These are phyloP conservation scores for Microascus cirrosus DNA, from an alignment of 2,329 filamentous ascomycete genomes.

Conservation along the genomic window DNA sequence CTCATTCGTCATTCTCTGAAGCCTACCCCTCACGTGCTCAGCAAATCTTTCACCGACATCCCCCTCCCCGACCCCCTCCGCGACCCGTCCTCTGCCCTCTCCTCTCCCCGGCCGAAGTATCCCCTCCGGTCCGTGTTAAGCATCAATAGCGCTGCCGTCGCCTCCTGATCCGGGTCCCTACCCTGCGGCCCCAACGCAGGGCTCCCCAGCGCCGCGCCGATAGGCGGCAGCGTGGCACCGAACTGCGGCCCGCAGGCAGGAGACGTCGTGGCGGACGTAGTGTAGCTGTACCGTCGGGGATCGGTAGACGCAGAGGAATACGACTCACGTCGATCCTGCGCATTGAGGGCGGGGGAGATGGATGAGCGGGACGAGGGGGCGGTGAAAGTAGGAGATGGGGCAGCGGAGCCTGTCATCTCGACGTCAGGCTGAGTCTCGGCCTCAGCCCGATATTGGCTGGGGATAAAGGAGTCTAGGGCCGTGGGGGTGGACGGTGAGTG, in stretches of 20 bases:
- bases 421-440: slow-evolving; percentile 28
- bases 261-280: slow-evolving; percentile 37
- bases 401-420: slow-evolving; percentile 49
- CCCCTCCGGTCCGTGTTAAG: slow-evolving; percentile 65
- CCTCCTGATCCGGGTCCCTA: slow-evolving; percentile 58
- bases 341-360: slow-evolving; percentile 37
- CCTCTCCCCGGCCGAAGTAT: slow-evolving; percentile 23
- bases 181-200: slow-evolving; percentile 41
- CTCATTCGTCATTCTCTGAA: not conserved
- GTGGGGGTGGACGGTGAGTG: not conserved
- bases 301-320: slow-evolving; percentile 43
- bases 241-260: slow-evolving; percentile 47
- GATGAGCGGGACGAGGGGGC: slow-evolving; percentile 29
- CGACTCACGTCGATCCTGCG: slow-evolving; percentile 40
- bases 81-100: slow-evolving; percentile 38
- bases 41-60: slow-evolving; percentile 42
- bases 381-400: slow-evolving; percentile 32
- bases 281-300: slow-evolving; percentile 38
- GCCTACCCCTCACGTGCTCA: slow-evolving; percentile 31
- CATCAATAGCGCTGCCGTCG: slow-evolving; percentile 80
- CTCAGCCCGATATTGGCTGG: not conserved
- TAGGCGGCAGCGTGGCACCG: slow-evolving; percentile 22
- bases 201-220: slow-evolving; percentile 45
- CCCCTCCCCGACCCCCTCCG: slow-evolving; percentile 23
- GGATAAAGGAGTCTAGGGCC: not conserved